Evolutionary conservation across 805 yeast genomes (phyloP).

Genomic region (Teunomyces aglyptinius): DNA sequence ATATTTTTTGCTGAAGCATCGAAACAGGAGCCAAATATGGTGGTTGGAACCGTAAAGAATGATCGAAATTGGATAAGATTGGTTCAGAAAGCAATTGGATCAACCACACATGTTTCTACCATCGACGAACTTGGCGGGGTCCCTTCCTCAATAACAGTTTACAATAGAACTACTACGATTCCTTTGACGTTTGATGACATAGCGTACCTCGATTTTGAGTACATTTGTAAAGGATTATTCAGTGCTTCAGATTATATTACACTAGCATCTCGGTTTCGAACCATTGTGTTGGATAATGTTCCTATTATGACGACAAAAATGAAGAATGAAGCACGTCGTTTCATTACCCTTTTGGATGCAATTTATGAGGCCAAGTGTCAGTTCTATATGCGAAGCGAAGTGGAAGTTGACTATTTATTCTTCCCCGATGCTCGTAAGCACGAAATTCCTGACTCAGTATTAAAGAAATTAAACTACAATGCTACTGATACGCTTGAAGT

Average conservation of each 20-base stretch:
- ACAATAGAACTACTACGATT: slow-evolving; percentile 51
- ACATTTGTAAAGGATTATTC: slow-evolving; percentile 54
- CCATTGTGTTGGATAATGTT: slow-evolving; percentile 57
- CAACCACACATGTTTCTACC: neutral
- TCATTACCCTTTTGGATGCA: slow-evolving; percentile 67
- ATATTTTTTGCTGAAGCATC: slow-evolving; percentile 17
- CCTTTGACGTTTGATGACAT: slow-evolving; percentile 39
- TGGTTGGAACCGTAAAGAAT: slow-evolving; percentile 24
- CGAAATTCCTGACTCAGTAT: slow-evolving; percentile 11
- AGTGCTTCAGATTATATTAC: slow-evolving; percentile 73
- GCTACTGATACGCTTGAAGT: slow-evolving; percentile 36
- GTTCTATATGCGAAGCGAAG: slow-evolving; percentile 52
- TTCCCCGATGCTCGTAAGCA: slow-evolving; percentile 49
- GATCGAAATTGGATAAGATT: slow-evolving; percentile 35
- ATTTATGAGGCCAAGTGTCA: slow-evolving; percentile 66
- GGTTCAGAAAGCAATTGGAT: slow-evolving; percentile 13
- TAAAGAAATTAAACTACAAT: slow-evolving; percentile 13
- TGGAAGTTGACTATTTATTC: slow-evolving; percentile 51
- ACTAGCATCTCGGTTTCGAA: slow-evolving; percentile 56
- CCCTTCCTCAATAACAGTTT: slow-evolving; percentile 44
- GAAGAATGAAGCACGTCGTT: slow-evolving; percentile 68
- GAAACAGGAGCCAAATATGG: slow-evolving; percentile 23
- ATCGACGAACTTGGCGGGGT: slow-evolving; percentile 18
- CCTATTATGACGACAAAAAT: slow-evolving; percentile 55
- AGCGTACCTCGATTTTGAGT: slow-evolving; percentile 50